These are phyloP conservation scores for Vigna nakashimae DNA, from an alignment of 306 rosid genomes.

Conservation along the genomic window DNA sequence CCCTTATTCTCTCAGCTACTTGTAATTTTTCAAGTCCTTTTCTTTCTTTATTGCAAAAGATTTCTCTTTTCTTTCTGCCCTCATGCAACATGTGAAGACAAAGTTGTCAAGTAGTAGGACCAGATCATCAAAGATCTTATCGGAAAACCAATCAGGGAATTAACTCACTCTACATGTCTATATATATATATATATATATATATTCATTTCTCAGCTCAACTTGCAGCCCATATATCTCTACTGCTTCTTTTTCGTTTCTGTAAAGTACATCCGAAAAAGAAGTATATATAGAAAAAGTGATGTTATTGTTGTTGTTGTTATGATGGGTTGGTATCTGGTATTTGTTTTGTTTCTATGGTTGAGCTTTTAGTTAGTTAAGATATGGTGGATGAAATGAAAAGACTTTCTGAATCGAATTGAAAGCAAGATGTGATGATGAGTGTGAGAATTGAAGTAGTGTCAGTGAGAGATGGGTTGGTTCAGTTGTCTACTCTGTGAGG, in stretches of 20 bases:
- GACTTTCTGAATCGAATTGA: constrained; percentile 37
- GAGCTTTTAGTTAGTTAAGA: constrained; percentile 47
- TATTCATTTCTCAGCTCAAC: constrained; percentile 48
- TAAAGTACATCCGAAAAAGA: constrained; percentile 52
- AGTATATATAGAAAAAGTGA: constrained; percentile 27
- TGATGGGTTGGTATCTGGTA: constrained; percentile 44
- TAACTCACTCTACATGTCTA: background rate
- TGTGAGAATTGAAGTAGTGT: background rate
- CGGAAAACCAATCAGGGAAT: constrained; percentile 32
- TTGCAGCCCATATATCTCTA: constrained; percentile 36
- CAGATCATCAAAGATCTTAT: constrained; percentile 36
- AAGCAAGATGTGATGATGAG: constrained; percentile 37
- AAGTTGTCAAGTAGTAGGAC: constrained; percentile 43
- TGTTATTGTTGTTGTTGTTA: constrained; percentile 25
- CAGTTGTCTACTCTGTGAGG: constrained; percentile 42
- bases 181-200: background rate
- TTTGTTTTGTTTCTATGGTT: constrained; percentile 48
- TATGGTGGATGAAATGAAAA: constrained; percentile 50
- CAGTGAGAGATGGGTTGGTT: background rate
- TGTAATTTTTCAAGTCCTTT: background rate
- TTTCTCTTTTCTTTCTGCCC: constrained; percentile 15
- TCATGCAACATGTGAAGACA: constrained; percentile 48
- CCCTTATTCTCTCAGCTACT: background rate
- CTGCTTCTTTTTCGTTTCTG: constrained; percentile 20
- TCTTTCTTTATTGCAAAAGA: constrained; percentile 15